phyloP scores from a whole-genome alignment of 306 rosid species.

The Quercus robur region DNA sequence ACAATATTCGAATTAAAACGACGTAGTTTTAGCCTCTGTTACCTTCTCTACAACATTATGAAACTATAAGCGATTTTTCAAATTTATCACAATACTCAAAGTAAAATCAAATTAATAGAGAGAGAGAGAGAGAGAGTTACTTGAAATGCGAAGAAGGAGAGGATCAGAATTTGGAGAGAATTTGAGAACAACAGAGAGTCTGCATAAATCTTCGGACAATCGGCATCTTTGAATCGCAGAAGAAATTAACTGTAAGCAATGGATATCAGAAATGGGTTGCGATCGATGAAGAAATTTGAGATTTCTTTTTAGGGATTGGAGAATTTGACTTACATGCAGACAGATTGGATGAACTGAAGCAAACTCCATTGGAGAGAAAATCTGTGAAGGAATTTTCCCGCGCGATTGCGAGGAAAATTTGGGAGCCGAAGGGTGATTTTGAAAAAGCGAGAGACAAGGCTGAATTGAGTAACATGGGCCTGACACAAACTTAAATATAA shows the following conservation, averaged over 20 bases:
- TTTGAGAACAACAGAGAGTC: slow-evolving; percentile 56
- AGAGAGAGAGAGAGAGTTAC: slow-evolving; percentile 20
- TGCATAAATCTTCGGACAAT: slow-evolving; percentile 56
- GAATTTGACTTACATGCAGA: slow-evolving; percentile 41
- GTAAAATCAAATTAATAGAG: background rate
- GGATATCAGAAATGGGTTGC: background rate
- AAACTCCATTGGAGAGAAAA: slow-evolving; percentile 23
- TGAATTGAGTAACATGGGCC: too few relatives aligned
- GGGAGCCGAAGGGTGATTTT: background rate
- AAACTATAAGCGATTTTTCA: background rate
- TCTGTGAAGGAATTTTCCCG: slow-evolving; percentile 10
- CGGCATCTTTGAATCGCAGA: slow-evolving; percentile 80
- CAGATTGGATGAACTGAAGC: slow-evolving; percentile 32
- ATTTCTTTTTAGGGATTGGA: background rate
- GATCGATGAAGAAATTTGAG: background rate
- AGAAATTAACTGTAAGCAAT: slow-evolving; percentile 58
- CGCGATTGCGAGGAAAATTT: background rate
- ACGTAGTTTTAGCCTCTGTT: too few relatives aligned
- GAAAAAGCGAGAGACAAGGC: background rate
- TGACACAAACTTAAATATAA: too few relatives aligned
- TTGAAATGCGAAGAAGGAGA: slow-evolving; percentile 46
- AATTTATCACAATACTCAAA: background rate
- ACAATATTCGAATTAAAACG: too few relatives aligned
- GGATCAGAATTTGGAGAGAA: slow-evolving; percentile 43
- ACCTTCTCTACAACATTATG: too few relatives aligned